Percentiles rank a stretch among this genome's conserved stretches.
These are phyloP conservation scores for Beta macrorhiza DNA, from an alignment of 179 eudicot species.

Conservation along the genomic window DNA sequence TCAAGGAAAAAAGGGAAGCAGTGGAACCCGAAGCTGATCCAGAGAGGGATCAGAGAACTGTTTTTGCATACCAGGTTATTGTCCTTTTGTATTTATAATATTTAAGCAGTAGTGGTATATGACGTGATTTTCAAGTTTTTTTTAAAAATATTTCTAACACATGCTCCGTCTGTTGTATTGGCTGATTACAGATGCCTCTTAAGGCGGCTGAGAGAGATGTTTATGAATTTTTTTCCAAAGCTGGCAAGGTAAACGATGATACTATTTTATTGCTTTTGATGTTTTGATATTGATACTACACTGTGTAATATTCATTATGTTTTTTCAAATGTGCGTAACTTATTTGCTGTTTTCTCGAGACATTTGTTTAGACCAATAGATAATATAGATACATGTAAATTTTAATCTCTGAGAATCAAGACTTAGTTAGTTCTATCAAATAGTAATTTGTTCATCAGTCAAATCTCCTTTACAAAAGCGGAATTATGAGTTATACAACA, in stretches of 20 bases:
- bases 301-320: not conserved
- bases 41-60: constrained; percentile 57
- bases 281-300: not conserved
- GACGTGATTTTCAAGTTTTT: not conserved
- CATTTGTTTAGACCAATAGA: not conserved
- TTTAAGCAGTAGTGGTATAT: not conserved
- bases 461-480: not conserved
- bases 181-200: constrained; percentile 44
- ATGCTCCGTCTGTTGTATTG: not conserved
- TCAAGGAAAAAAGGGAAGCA: constrained; percentile 41
- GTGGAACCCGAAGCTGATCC: constrained; percentile 55
- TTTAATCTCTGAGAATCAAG: too few relatives aligned
- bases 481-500: not conserved
- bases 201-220: constrained; percentile 49
- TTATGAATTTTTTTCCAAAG: constrained; percentile 48
- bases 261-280: not conserved
- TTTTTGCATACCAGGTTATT: constrained; percentile 51
- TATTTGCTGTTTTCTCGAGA: not conserved
- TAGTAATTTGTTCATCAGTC: not conserved
- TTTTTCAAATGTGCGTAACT: not conserved
- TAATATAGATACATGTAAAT: too few relatives aligned
- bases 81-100: not conserved
- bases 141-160: not conserved
- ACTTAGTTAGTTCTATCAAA: too few relatives aligned
- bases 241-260: constrained; percentile 41